These are phyloP conservation scores for Penicillium mononematosum DNA, from an alignment of 495 filamentous ascomycete species.

Conservation along the genomic window DNA sequence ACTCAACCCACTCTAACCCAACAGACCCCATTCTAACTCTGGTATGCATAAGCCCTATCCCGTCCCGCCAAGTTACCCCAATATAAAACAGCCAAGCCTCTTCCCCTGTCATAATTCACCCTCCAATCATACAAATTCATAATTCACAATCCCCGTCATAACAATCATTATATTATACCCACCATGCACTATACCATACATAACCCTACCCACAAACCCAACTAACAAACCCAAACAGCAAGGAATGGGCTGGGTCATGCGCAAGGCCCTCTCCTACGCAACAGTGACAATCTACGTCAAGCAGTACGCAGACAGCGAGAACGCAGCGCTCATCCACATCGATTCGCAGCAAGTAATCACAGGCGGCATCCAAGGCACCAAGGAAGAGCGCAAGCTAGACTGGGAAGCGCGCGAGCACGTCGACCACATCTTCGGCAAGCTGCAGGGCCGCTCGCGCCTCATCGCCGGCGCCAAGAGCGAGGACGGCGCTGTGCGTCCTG, in stretches of 20 bases:
- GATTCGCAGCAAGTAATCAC: slow-evolving; percentile 77
- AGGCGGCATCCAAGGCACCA: slow-evolving; percentile 70
- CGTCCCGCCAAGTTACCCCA: neutral
- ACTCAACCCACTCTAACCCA: slow-evolving; percentile 73
- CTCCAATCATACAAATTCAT: neutral
- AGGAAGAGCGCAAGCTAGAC: slow-evolving; percentile 72
- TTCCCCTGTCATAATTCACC: neutral
- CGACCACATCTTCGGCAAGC: slow-evolving; percentile 78
- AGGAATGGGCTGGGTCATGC: slow-evolving; percentile 78
- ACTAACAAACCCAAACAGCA: slow-evolving; percentile 49
- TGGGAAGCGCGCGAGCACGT: slow-evolving; percentile 64
- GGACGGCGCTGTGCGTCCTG: slow-evolving; percentile 38
- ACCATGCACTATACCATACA: neutral
- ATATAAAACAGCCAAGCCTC: neutral
- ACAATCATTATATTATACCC: neutral
- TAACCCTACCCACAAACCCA: neutral
- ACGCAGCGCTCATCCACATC: slow-evolving; percentile 59
- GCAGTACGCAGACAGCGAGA: slow-evolving; percentile 54
- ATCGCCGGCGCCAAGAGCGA: slow-evolving; percentile 38
- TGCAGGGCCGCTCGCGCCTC: slow-evolving; percentile 62
- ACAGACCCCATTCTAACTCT: slow-evolving; percentile 70
- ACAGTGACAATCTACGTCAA: slow-evolving; percentile 69
- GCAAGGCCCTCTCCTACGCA: slow-evolving; percentile 70
- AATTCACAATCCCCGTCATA: no score
- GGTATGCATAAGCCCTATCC: slow-evolving; percentile 35